Evolutionary conservation across 2,329 filamentous ascomycete genomes (phyloP), one percentile per base, ranked within the genome.

Genomic region (Hypoxylon rubiginosum): DNA sequence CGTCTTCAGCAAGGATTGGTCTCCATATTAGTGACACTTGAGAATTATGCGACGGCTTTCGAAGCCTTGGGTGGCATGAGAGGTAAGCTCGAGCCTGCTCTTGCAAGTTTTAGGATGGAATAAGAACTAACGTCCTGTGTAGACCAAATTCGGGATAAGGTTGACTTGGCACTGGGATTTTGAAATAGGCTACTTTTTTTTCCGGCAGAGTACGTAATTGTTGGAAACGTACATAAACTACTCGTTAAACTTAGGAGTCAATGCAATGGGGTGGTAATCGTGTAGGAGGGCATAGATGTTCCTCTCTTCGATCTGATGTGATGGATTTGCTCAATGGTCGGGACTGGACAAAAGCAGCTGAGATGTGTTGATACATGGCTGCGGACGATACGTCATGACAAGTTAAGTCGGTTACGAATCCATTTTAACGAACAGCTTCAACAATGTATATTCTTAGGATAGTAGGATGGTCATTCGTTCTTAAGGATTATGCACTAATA

Each of bases 51-150:
- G n/a, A 79, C 76, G 17, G 79, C 81, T 1, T 83, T 82, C 60
- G 81, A 82, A 69, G 81, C 81, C n/a, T 67, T 83, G 51, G 79
- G 80, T 26, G 81, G 81, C 13, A 83, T 83, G 81, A 76, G 81
- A 77, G 81, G 81, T 82, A 67, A 72, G 75, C 36, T 2, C 45
- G 13, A 43, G 10, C 26, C 9, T 3, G 32, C 3, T 21, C 10
- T 7, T 67, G 15, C 60, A 3, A 11, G n/a, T n/a, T 17, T 21
- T 32, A 21, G 7, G 53, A 4, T 51, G 11, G 24, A 54, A 46
- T 43, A 43, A 30, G 34, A 53, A 43, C 69, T 74, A 64, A 72
- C 51, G 28, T 6, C 30, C 34, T 19, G 7, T 17, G 17, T 41
- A 77, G 75, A 77, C 58, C 74, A 77, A 67, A 74, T 77, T 61